A percentile compares a stretch with the other conserved stretches of the same genome.
Evolutionary conservation across 495 filamentous ascomycete genomes (phyloP).

Genomic region (Clavariopsis aquatica): DNA sequence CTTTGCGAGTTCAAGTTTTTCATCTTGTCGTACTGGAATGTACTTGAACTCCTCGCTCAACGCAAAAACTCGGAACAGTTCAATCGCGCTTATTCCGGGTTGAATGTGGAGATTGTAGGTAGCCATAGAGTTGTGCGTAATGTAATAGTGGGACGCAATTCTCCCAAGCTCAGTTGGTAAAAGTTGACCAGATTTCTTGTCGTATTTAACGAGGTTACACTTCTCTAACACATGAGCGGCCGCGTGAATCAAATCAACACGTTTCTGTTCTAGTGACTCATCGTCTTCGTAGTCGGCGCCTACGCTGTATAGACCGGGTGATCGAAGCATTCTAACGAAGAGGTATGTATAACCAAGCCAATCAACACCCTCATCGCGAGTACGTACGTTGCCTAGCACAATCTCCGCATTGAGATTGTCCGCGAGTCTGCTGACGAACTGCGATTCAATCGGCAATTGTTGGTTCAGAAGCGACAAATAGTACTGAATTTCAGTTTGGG

Average conservation of each 20-base stretch:
- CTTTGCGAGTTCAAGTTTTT: conserved; percentile 94
- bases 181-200: conserved; percentile 86
- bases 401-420: conserved; percentile 98
- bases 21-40: conserved; percentile 95
- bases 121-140: conserved; percentile 91
- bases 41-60: conserved; percentile 99
- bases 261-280: conserved; percentile 87
- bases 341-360: conserved; percentile 99
- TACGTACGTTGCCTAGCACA: conserved; percentile 92
- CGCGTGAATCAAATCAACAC: conserved; percentile 94
- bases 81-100: conserved; percentile 84
- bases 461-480: conserved; percentile 95
- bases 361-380: conserved; percentile 90
- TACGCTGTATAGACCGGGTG: conserved; percentile 92
- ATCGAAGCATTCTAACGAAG: conserved; percentile 96
- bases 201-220: conserved; percentile 88
- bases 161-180: conserved; percentile 92
- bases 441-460: conserved; percentile 95
- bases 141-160: conserved; percentile 98
- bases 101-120: conserved; percentile 96
- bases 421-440: conserved; percentile 87
- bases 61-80: conserved; percentile 96
- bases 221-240: conserved; percentile 86
- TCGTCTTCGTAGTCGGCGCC: conserved; percentile 94
- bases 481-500: conserved; percentile 91